phyloP scores from a whole-genome alignment of 169 alveolate species.

The Cryptosporidium canis region DNA sequence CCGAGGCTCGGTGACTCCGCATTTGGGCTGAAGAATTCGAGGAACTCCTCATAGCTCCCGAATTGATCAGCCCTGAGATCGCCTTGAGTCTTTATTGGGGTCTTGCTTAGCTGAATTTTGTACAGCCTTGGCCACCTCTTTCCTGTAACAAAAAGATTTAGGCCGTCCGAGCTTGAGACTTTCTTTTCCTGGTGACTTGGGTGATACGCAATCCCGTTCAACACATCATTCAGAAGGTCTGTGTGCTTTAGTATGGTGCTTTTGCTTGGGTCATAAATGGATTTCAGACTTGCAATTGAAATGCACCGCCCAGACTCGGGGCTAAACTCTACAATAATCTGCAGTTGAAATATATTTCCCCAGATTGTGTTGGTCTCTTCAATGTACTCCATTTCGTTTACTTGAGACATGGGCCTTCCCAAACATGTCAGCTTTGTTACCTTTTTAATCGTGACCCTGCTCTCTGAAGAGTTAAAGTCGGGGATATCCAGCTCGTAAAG shows the following conservation, averaged over 20 bases:
- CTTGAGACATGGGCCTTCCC: conserved; percentile 18
- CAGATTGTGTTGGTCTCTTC: conserved; percentile 61
- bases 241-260: conserved; percentile 19
- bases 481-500: conserved; percentile 39
- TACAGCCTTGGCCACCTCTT: conserved; percentile 71
- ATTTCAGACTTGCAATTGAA: conserved; percentile 29
- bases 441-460: conserved; percentile 6
- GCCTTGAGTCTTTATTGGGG: background rate
- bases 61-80: background rate
- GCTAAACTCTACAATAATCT: conserved; percentile 42
- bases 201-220: conserved; percentile 69
- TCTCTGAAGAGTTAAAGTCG: conserved; percentile 26
- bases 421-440: conserved; percentile 9
- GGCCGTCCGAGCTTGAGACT: background rate
- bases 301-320: conserved; percentile 49
- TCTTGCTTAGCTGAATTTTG: conserved; percentile 7
- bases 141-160: conserved; percentile 62
- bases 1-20: background rate
- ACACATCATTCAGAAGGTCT: conserved; percentile 54
- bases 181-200: conserved; percentile 5
- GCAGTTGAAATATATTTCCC: conserved; percentile 58
- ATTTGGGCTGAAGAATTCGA: background rate
- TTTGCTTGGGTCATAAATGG: conserved; percentile 30
- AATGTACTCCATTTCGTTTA: conserved; percentile 63
- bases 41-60: conserved; percentile 1